Conservation (phyloP, 192 early-diverging fungal genomes). For the Paraglomus brasilianum region DNA sequence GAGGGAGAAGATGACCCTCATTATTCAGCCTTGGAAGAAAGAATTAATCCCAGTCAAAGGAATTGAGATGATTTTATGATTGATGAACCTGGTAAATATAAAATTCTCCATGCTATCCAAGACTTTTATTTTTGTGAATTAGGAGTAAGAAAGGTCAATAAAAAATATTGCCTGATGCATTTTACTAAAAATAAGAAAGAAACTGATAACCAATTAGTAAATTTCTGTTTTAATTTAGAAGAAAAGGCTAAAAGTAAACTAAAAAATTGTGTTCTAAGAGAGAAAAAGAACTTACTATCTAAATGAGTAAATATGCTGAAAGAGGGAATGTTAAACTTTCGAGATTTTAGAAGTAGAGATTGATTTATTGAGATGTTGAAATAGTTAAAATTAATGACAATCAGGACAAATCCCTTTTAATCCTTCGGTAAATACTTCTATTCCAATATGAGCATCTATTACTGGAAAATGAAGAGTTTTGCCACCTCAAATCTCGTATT, state of each 20-base stretch:
- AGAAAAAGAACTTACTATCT: background rate
- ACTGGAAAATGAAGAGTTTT: too few relatives aligned
- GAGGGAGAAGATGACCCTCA: too few relatives aligned
- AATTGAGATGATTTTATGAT: slow-evolving; percentile 19
- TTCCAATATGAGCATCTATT: too few relatives aligned
- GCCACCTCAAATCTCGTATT: too few relatives aligned
- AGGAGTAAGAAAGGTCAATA: background rate
- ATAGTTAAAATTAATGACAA: too few relatives aligned
- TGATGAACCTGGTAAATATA: slow-evolving; percentile 2
- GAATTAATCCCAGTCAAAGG: slow-evolving; percentile 8
- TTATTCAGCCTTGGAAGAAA: slow-evolving; percentile 3
- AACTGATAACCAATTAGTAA: background rate
- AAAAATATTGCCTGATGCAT: slow-evolving; percentile 11
- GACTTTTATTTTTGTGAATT: slow-evolving; percentile 23
- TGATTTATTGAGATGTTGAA: background rate
- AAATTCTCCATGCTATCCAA: slow-evolving; percentile 10
- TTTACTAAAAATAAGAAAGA: slow-evolving; percentile 7
- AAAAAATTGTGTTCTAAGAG: background rate
- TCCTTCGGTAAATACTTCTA: too few relatives aligned
- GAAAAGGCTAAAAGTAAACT: slow-evolving; percentile 1
- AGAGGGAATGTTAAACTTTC: background rate
- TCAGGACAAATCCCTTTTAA: too few relatives aligned
- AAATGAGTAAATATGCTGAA: slow-evolving; percentile 16
- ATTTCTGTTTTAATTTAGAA: slow-evolving; percentile 7
- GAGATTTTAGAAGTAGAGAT: background rate